These are phyloP conservation scores for Phytophthora hybrid DNA, from an alignment of 352 stramenopile species.

Conservation along the genomic window DNA sequence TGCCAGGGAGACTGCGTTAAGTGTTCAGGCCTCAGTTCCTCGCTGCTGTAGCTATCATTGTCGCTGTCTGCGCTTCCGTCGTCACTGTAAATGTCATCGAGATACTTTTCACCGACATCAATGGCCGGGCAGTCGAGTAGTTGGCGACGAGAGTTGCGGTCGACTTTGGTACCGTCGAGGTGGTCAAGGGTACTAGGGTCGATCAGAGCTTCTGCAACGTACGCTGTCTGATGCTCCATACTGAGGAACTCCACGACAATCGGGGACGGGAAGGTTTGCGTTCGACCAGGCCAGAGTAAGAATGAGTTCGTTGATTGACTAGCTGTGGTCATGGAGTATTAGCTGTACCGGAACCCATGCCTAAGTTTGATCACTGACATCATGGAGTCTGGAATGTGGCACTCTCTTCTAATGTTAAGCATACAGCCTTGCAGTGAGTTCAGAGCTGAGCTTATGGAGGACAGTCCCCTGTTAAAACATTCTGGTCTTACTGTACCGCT, in stretches of 20 bases:
- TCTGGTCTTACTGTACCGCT: neutral
- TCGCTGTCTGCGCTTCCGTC: neutral
- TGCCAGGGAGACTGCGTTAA: neutral
- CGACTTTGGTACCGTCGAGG: neutral
- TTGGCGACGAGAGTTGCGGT: neutral
- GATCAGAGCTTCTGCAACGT: neutral
- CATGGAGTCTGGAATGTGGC: neutral
- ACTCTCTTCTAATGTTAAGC: neutral
- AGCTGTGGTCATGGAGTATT: neutral
- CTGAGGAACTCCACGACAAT: neutral
- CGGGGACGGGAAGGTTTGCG: neutral
- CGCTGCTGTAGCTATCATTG: neutral
- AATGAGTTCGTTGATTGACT: neutral
- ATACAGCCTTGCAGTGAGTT: neutral
- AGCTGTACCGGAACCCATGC: neutral
- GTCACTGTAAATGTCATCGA: conserved; percentile 1
- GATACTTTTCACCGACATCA: neutral
- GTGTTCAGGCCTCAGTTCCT: neutral
- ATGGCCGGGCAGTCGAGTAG: neutral
- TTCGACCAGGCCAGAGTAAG: neutral
- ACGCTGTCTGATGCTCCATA: neutral
- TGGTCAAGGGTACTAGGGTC: neutral
- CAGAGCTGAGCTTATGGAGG: neutral
- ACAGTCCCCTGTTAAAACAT: neutral
- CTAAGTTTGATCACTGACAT: neutral